Conservation (phyloP, 225 moss, liverwort and hornwort genomes). For the Thuidium tamariscinum region DNA sequence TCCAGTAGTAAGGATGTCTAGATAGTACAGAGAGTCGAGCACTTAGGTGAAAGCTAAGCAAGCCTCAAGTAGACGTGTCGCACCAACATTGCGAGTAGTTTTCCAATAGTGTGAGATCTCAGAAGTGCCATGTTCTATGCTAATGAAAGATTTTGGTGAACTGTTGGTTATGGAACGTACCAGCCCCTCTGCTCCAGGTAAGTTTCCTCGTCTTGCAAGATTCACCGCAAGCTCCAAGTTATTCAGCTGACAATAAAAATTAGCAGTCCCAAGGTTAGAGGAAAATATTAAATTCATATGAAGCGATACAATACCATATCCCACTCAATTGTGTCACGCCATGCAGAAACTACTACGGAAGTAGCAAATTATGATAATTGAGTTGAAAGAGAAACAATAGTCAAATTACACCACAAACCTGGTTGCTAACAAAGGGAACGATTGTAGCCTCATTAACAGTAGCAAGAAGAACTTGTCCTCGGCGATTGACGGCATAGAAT, state of each 20-base stretch:
- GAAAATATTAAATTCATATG: not conserved
- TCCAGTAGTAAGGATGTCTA: not conserved
- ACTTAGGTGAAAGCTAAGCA: not conserved
- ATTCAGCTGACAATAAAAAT: constrained; percentile 24
- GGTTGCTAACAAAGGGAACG: constrained; percentile 87
- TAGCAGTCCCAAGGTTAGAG: not conserved
- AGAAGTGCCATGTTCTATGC: not conserved
- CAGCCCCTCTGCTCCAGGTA: constrained; percentile 92
- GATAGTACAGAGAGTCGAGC: not conserved
- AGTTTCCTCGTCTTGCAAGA: constrained; percentile 88
- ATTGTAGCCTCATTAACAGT: constrained; percentile 92
- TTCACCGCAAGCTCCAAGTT: constrained; percentile 97
- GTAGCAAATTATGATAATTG: not conserved
- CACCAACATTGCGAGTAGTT: not conserved
- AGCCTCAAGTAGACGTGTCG: not conserved
- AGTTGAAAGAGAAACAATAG: not conserved
- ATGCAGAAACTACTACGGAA: not conserved
- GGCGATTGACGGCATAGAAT: constrained; percentile 92
- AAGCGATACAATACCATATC: not conserved
- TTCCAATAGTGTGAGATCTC: not conserved
- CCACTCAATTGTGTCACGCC: not conserved
- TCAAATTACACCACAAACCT: constrained; percentile 21
- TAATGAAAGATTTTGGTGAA: not conserved
- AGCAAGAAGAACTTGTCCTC: constrained; percentile 87
- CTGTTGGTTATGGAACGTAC: constrained; percentile 16